These are phyloP conservation scores for Candida orba DNA, from an alignment of 805 yeast species.

Conservation along the genomic window DNA sequence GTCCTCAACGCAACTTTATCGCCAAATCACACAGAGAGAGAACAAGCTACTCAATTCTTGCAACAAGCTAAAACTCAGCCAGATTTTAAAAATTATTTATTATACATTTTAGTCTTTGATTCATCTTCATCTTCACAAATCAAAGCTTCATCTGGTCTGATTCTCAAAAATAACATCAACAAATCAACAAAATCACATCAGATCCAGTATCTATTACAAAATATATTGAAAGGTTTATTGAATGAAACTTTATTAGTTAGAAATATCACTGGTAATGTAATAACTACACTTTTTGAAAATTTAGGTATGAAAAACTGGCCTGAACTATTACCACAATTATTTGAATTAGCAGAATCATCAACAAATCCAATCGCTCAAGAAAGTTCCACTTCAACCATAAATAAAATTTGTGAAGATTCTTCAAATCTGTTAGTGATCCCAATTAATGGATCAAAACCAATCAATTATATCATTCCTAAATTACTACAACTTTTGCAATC, in stretches of 20 bases:
- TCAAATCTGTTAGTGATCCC: conserved; percentile 56
- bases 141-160: conserved; percentile 84
- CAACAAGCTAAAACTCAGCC: conserved; percentile 62
- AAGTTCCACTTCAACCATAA: conserved; percentile 75
- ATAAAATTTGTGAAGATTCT: conserved; percentile 88
- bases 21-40: conserved; percentile 44
- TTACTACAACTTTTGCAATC: conserved; percentile 46
- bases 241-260: conserved; percentile 57
- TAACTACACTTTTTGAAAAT: conserved; percentile 69
- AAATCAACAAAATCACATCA: conserved; percentile 27
- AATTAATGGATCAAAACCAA: conserved; percentile 59
- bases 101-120: conserved; percentile 58
- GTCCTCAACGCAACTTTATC: conserved; percentile 72
- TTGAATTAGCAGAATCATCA: conserved; percentile 49
- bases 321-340: conserved; percentile 55
- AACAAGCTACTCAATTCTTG: conserved; percentile 66
- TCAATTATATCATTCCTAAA: conserved; percentile 58
- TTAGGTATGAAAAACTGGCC: conserved; percentile 74
- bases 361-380: conserved; percentile 36
- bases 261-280: conserved; percentile 85
- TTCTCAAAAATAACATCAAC: conserved; percentile 70
- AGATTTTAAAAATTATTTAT: conserved; percentile 75
- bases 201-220: conserved; percentile 28
- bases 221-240: conserved; percentile 40
- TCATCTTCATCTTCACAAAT: conserved; percentile 41